Evolutionary conservation across 345 rosid species (phyloP).

Genomic region (Populus euphratica): DNA sequence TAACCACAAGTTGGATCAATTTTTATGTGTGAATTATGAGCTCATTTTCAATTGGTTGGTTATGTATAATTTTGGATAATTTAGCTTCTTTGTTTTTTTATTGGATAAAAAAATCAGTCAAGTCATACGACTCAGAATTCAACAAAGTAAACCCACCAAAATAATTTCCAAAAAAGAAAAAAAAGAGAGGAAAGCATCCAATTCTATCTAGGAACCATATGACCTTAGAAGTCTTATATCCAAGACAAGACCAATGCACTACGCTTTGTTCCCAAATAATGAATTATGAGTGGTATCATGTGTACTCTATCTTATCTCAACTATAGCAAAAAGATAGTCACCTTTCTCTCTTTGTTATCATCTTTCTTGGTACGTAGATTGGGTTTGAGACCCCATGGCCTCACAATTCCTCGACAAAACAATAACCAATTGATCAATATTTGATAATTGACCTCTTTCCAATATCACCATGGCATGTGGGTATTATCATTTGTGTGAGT

Average conservation of each 20-base stretch:
- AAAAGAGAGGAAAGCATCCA: neutral
- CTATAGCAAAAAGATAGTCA: neutral
- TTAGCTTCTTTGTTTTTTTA: too few species aligned
- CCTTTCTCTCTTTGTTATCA: neutral
- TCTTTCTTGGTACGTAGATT: slow-evolving; percentile 25
- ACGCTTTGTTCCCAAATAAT: neutral
- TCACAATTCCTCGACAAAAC: slow-evolving; percentile 20
- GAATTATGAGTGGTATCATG: neutral
- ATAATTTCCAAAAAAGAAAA: neutral
- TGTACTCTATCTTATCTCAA: neutral
- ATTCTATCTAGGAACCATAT: neutral
- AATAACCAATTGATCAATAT: slow-evolving; percentile 25
- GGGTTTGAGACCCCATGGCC: slow-evolving; percentile 27
- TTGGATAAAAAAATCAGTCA: too few species aligned
- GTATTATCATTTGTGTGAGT: slow-evolving; percentile 20
- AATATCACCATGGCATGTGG: slow-evolving; percentile 28
- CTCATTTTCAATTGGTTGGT: too few species aligned
- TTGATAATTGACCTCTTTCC: slow-evolving; percentile 26
- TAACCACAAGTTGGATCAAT: too few species aligned
- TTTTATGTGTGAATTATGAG: too few species aligned
- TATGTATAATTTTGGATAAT: too few species aligned
- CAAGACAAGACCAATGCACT: neutral
- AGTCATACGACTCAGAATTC: too few species aligned
- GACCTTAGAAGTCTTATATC: neutral
- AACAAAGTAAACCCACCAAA: too few species aligned